phyloP scores from a whole-genome alignment of 2,329 filamentous ascomycete genomes.

The Stagonosporopsis chrysanthemi region DNA sequence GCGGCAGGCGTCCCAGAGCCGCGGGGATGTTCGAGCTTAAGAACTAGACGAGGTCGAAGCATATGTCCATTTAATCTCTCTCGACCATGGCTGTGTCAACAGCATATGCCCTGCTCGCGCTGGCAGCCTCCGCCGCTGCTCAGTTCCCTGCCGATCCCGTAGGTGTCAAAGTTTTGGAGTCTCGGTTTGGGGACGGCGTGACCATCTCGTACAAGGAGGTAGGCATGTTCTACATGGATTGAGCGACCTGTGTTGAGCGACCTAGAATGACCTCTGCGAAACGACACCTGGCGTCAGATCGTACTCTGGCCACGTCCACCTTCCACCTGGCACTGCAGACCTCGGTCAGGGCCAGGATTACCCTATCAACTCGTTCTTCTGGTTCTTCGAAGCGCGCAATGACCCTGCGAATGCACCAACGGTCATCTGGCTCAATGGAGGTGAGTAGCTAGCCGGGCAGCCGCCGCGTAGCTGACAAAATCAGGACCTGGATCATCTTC shows the following conservation, averaged over 20 bases:
- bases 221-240: not conserved
- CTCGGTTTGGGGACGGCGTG: slow-evolving; percentile 32
- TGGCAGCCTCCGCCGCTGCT: slow-evolving; percentile 15
- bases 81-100: not conserved
- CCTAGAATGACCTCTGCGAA: slow-evolving; percentile 58
- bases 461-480: not conserved
- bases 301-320: slow-evolving; percentile 59
- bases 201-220: slow-evolving; percentile 39
- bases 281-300: slow-evolving; percentile 61
- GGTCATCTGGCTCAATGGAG: slow-evolving; percentile 27
- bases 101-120: slow-evolving; percentile 8
- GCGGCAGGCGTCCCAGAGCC: not conserved
- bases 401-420: slow-evolving; percentile 28
- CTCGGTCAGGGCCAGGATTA: slow-evolving; percentile 31
- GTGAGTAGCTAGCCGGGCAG: not conserved
- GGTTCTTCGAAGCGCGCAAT: slow-evolving; percentile 32
- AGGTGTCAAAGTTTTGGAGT: slow-evolving; percentile 27
- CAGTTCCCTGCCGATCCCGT: slow-evolving; percentile 25
- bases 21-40: slow-evolving; percentile 1
- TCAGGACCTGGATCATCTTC: slow-evolving; percentile 26
- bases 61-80: not conserved
- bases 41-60: not conserved
- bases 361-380: slow-evolving; percentile 32
- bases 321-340: slow-evolving; percentile 28
- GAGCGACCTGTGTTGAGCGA: not conserved